Evolutionary conservation across 441 rosid species (phyloP), one percentile per base, ranked within the genome.

Genomic region (Mallotus japonicus): DNA sequence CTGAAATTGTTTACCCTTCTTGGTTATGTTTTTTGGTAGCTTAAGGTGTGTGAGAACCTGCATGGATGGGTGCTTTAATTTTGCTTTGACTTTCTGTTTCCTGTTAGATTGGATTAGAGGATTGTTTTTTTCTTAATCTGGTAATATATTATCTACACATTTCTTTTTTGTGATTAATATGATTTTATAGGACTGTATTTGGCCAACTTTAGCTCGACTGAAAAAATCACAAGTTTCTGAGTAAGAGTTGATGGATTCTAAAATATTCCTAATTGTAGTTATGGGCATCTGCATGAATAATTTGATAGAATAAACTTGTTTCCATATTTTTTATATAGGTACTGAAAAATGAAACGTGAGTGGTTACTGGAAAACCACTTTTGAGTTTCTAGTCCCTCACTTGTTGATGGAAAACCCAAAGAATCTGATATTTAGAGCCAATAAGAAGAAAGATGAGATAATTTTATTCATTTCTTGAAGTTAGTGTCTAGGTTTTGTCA

Each of bases 151-250:
- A 32, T 9, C 12, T 16, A 34, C 32, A 56, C 4, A 44, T n/a
- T 67, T 58, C 70, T 47, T 65, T 2, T 57, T 11, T 47, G 37
- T 14, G 6, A 12, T 24, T 46, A 57, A 17, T 73, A 17, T 55
- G 17, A 34, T 28, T 34, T n/a, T 40, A 8, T 28, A 58, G 37
- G 14, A 55, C 14, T 65, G 65, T 6, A 7, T 57, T 14, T 28
- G 53, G 57, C 34, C 22, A 13, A 19, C 9, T 57, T 17, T 20
- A 42, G 17, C 22, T 65, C 44, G 7, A 13, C 65, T 32, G 8
- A 11, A 57, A 24, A 58, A 59, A 59, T 57, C 71, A 14, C 65
- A 50, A 65, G 32, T 57, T 73, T 63, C 34, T 56, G 55, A 28
- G 34, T 14, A 62, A 37, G 15, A 56, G 32, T 7, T 37, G 17